Conservation (phyloP, 2,329 filamentous ascomycete species). For the Monilinia fructicola region DNA sequence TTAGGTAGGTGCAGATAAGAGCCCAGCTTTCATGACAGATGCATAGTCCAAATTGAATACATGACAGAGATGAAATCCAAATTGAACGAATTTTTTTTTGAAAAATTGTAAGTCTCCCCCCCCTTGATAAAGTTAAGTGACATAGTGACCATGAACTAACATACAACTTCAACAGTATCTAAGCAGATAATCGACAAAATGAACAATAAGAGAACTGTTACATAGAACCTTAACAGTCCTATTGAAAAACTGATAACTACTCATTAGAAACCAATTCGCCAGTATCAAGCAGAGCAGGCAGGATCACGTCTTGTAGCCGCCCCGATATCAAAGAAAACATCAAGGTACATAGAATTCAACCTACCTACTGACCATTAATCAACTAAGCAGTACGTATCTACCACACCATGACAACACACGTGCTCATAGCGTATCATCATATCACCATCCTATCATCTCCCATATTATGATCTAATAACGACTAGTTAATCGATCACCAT, state of each 20-base stretch:
- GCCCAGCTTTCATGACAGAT: not conserved
- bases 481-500: too few relatives aligned
- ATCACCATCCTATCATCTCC: too few relatives aligned
- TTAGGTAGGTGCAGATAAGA: not conserved
- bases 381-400: too few relatives aligned
- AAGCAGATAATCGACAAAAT: not conserved
- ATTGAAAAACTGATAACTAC: not conserved
- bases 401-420: too few relatives aligned
- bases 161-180: not conserved
- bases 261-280: not conserved
- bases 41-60: too few relatives aligned
- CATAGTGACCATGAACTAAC: not conserved
- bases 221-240: not conserved
- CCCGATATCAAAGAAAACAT: not conserved
- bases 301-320: not conserved
- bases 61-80: not conserved
- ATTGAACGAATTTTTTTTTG: not conserved
- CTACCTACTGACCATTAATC: too few relatives aligned
- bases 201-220: not conserved
- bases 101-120: not conserved
- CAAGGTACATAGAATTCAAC: too few relatives aligned
- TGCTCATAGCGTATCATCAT: too few relatives aligned
- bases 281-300: not conserved
- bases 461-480: too few relatives aligned
- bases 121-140: not conserved